Conservation (phyloP, 352 stramenopile genomes). For the Phytophthora capsici region DNA sequence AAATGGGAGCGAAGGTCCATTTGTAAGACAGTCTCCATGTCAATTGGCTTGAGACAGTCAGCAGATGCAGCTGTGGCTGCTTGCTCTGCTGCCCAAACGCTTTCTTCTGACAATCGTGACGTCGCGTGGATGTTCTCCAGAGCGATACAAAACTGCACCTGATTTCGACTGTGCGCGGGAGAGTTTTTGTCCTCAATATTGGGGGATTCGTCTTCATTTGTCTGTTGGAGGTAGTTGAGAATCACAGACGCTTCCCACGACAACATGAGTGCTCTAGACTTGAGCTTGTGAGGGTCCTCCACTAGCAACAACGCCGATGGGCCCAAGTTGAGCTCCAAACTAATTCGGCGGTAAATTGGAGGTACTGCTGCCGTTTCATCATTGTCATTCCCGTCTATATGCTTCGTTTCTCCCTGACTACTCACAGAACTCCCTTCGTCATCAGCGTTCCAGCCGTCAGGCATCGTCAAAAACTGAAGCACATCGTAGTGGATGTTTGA, state of each 20-base stretch:
- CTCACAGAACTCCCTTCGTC: slow-evolving; percentile 29
- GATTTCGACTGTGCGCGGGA: slow-evolving; percentile 45
- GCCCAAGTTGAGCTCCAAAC: slow-evolving; percentile 66
- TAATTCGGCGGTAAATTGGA: slow-evolving; percentile 52
- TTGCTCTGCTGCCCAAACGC: slow-evolving; percentile 59
- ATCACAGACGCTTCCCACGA: slow-evolving; percentile 77
- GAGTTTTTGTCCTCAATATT: slow-evolving; percentile 26
- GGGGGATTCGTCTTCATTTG: slow-evolving; percentile 43
- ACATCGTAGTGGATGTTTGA: slow-evolving; percentile 87
- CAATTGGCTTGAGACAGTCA: slow-evolving; percentile 83
- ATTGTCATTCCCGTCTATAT: slow-evolving; percentile 12
- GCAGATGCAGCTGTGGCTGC: slow-evolving; percentile 52
- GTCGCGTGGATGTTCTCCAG: slow-evolving; percentile 80
- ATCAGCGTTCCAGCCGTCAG: slow-evolving; percentile 26
- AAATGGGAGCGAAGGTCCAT: slow-evolving; percentile 71
- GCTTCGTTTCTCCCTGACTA: slow-evolving; percentile 19
- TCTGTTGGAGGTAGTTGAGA: slow-evolving; percentile 65
- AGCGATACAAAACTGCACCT: slow-evolving; percentile 66
- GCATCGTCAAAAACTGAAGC: slow-evolving; percentile 67
- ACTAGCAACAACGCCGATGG: slow-evolving; percentile 76
- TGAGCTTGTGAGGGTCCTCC: slow-evolving; percentile 70
- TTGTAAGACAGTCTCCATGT: slow-evolving; percentile 72
- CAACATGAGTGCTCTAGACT: slow-evolving; percentile 81
- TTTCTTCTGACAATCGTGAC: slow-evolving; percentile 77
- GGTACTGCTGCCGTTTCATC: slow-evolving; percentile 13